Percentiles rank a stretch among this genome's conserved stretches.
These are phyloP conservation scores for Lentinula aciculospora DNA, from an alignment of 768 basidiomycete species.

Conservation along the genomic window DNA sequence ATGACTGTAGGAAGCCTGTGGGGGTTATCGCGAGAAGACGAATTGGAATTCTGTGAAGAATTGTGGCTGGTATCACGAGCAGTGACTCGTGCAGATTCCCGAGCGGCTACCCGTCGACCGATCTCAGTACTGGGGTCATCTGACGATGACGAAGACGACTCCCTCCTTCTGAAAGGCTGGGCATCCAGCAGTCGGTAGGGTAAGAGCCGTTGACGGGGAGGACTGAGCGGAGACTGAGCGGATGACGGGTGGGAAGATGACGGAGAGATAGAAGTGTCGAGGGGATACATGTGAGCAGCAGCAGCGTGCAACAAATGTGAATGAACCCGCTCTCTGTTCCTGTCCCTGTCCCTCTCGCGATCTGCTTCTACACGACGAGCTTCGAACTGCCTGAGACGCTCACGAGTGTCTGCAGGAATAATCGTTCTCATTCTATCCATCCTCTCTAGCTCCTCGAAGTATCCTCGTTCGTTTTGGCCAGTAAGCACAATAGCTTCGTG, in stretches of 20 bases:
- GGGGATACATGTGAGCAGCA: constrained; percentile 6
- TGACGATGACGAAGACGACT: constrained; percentile 7
- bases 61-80: constrained; percentile 5
- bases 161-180: constrained; percentile 18
- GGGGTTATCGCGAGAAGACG: constrained; percentile 8
- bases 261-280: constrained; percentile 6
- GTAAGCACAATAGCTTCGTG: constrained; percentile 32
- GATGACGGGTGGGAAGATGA: constrained; percentile 10
- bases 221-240: constrained; percentile 13
- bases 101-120: constrained; percentile 34
- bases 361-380: not conserved
- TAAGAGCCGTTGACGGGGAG: constrained; percentile 12
- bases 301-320: constrained; percentile 5
- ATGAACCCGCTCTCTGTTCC: not conserved
- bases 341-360: not conserved
- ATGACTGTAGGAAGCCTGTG: constrained; percentile 14
- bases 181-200: constrained; percentile 21
- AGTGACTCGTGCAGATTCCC: constrained; percentile 25
- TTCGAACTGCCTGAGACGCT: constrained; percentile 9
- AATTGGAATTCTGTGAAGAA: not conserved
- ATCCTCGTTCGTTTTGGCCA: constrained; percentile 10
- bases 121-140: constrained; percentile 33
- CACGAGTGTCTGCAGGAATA: constrained; percentile 7
- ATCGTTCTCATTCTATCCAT: constrained; percentile 5
- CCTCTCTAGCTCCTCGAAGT: not conserved